phyloP scores from a whole-genome alignment of 805 yeast species.

The Teunomyces panamensis region DNA sequence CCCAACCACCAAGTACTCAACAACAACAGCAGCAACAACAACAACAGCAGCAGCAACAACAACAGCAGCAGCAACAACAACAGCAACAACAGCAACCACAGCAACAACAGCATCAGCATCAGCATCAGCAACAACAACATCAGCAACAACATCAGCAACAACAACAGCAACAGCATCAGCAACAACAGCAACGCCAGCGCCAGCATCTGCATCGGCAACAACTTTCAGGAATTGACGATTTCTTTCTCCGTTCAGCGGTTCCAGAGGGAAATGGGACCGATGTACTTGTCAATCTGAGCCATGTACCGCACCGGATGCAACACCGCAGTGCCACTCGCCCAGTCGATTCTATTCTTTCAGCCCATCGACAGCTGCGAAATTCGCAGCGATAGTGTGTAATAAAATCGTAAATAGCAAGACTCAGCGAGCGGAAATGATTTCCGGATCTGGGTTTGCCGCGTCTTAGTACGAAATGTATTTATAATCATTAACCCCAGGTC shows the following conservation, averaged over 20 bases:
- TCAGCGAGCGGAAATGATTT: slow-evolving; percentile 1
- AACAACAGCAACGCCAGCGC: slow-evolving; percentile 5
- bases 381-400: background rate
- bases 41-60: background rate
- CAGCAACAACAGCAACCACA: slow-evolving; percentile 1
- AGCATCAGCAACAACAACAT: slow-evolving; percentile 7
- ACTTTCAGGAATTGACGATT: slow-evolving; percentile 11
- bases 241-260: slow-evolving; percentile 8
- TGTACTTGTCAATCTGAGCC: background rate
- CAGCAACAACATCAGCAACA: slow-evolving; percentile 5
- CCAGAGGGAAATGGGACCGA: background rate
- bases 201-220: slow-evolving; percentile 4
- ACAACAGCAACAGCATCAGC: slow-evolving; percentile 5
- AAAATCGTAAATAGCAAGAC: background rate
- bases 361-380: slow-evolving; percentile 1
- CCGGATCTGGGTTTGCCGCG: background rate
- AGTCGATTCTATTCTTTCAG: background rate
- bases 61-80: background rate
- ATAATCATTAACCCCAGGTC: background rate
- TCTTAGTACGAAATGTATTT: background rate
- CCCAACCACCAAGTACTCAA: slow-evolving; percentile 1
- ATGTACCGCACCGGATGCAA: background rate
- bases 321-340: background rate
- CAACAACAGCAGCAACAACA: slow-evolving; percentile 5
- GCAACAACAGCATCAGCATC: slow-evolving; percentile 7